phyloP scores from a whole-genome alignment of 2,329 filamentous ascomycete genomes.

The Botrytis hyacinthi region DNA sequence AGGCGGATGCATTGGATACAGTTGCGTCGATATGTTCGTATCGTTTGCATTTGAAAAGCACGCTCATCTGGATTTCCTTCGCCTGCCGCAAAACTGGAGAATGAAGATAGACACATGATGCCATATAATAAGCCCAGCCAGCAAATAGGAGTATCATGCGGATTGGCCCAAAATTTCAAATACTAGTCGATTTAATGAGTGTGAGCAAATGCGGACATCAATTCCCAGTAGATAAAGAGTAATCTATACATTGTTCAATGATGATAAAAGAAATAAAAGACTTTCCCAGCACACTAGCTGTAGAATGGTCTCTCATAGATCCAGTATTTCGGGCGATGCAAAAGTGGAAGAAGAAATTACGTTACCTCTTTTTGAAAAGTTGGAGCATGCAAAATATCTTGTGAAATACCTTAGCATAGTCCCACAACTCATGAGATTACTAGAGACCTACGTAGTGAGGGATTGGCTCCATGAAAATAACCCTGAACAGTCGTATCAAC shows the following conservation, averaged over 20 bases:
- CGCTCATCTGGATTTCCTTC: conserved; percentile 47
- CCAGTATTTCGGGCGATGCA: background rate
- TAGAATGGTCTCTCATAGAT: background rate
- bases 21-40: conserved; percentile 49
- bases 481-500: conserved; percentile 52
- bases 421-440: background rate
- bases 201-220: background rate
- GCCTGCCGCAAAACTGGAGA: conserved; percentile 47
- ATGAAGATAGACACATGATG: conserved; percentile 29
- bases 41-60: conserved; percentile 47
- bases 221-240: background rate
- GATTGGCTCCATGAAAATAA: conserved; percentile 54
- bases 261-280: background rate
- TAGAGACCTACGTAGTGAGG: conserved; percentile 48
- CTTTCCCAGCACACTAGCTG: background rate
- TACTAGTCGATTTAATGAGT: conserved; percentile 41
- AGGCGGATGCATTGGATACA: conserved; percentile 52
- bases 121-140: conserved; percentile 51
- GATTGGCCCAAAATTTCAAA: conserved; percentile 49
- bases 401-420: background rate
- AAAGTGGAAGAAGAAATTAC: background rate
- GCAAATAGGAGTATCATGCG: conserved; percentile 41
- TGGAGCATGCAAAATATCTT: conserved; percentile 54
- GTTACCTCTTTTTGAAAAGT: conserved; percentile 48
- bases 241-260: conserved; percentile 21